A percentile compares a stretch with the other conserved stretches of the same genome.
These are phyloP conservation scores for Theobroma cacao DNA, from an alignment of 345 rosid genomes.

Conservation along the genomic window DNA sequence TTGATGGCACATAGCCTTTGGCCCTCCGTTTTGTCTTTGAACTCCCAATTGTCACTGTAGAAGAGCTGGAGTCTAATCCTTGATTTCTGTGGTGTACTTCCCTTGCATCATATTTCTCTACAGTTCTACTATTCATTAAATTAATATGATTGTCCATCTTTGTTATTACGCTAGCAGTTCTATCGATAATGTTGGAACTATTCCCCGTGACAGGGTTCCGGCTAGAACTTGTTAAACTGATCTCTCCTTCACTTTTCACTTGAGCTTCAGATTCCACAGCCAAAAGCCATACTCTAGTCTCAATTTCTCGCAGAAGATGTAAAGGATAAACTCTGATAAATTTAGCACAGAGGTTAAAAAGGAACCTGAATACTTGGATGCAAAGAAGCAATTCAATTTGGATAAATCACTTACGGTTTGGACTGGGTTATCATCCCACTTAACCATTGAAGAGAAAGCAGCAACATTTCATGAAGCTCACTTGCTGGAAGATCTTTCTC, in stretches of 20 bases:
- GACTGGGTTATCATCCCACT: constrained; percentile 84
- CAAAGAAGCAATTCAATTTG: constrained; percentile 12
- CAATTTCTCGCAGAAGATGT: constrained; percentile 92
- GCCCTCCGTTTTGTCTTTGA: constrained; percentile 76
- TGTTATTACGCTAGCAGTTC: constrained; percentile 75
- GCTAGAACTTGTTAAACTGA: constrained; percentile 36
- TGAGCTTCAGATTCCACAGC: constrained; percentile 98
- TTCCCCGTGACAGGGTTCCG: constrained; percentile 45
- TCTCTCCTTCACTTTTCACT: constrained; percentile 62
- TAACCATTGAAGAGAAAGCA: constrained; percentile 94
- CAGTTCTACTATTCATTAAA: constrained; percentile 49
- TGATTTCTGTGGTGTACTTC: constrained; percentile 59
- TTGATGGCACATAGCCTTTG: constrained; percentile 61
- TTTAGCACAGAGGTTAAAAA: constrained; percentile 29
- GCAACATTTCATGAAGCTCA: constrained; percentile 86
- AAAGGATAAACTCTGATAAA: constrained; percentile 81
- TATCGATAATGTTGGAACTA: constrained; percentile 68
- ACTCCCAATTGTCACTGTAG: constrained; percentile 38
- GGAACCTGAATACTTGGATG: neutral
- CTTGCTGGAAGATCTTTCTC: constrained; percentile 96
- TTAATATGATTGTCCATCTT: constrained; percentile 93
- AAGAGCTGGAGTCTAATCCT: constrained; percentile 42
- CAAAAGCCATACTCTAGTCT: constrained; percentile 95
- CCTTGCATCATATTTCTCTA: constrained; percentile 66
- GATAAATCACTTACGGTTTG: constrained; percentile 65